Evolutionary conservation across 1,139 yeast genomes (phyloP), one percentile per base, ranked within the genome.

Genomic region (Geotrichum carabidarum): DNA sequence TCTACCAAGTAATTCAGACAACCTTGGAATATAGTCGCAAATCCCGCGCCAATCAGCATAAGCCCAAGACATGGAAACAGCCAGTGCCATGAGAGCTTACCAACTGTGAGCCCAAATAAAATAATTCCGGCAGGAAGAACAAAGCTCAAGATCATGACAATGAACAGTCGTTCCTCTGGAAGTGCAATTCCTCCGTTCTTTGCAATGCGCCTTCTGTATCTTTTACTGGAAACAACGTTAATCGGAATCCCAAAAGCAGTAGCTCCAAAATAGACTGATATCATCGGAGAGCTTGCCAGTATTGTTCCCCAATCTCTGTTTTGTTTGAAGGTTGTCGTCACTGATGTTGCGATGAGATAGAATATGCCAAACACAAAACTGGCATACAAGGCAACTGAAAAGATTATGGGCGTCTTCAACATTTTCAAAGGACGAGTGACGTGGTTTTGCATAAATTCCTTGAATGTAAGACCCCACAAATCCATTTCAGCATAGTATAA

Each of bases 31-130:
- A 83, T 75, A 63, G 80, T 73, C 59, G 84, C 79, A 61, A 82
- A 75, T 1, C 90, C 90, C 58, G 75, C 71, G 0, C 87, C 89
- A 63, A 82, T 77, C 18, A 88, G 74, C 4, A 75, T 72, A 38
- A 86, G 80, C 0, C 93, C 86, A 27, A 84, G 71, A 35, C 83
- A 73, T 0, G 95, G 87, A 1, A 79, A 86, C 57, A 86, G 78
- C 94, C 94, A 88, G 65, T 82, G 91, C 9, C 84, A 72, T n/a
- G 72, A 59, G 0, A 72, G 60, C 60, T 76, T 75, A 27, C 79
- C 75, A 43, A 68, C 60, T 0, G 93, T 81, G 93, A 95, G 87
- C 2, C 87, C 94, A 64, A 86, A 78, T 68, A 89, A 78, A 71
- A 87, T 84, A 46, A 86, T 74, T 0, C 93, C 86, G 12, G 78